A percentile compares a stretch with the other conserved stretches of the same genome.
Conservation (phyloP, 2,329 filamentous ascomycete species). For the Coniochaeta sp. region DNA sequence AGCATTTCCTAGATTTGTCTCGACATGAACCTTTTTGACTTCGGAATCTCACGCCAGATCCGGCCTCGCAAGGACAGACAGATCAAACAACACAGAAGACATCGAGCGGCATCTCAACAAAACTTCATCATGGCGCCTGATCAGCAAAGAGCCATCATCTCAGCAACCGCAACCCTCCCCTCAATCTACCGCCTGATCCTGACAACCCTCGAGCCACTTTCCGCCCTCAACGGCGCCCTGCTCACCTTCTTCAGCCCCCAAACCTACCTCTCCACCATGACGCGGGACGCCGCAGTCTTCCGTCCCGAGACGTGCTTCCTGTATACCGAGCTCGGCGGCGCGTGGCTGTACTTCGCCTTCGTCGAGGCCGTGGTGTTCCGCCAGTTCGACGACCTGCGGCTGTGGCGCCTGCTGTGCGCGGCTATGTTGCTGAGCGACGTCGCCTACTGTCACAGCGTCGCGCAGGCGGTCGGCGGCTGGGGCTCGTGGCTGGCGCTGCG, state of each 20-base stretch:
- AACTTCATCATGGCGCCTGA: background rate
- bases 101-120: background rate
- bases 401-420: conserved; percentile 26
- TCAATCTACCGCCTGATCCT: conserved; percentile 23
- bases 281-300: conserved; percentile 14
- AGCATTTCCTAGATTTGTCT: too few relatives aligned
- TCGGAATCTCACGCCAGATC: too few relatives aligned
- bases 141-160: conserved; percentile 5
- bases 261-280: conserved; percentile 21
- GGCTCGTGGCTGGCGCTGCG: conserved; percentile 12
- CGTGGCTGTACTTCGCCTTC: conserved; percentile 29
- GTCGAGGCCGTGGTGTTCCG: conserved; percentile 27
- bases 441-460: conserved; percentile 19
- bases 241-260: conserved; percentile 20
- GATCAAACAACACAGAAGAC: too few relatives aligned
- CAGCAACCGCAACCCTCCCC: conserved; percentile 20
- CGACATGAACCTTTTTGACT: too few relatives aligned
- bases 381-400: conserved; percentile 20
- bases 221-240: conserved; percentile 21
- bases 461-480: conserved; percentile 27
- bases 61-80: too few relatives aligned
- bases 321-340: conserved; percentile 22
- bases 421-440: conserved; percentile 29
- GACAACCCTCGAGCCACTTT: conserved; percentile 26
- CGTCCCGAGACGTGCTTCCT: conserved; percentile 16